These are phyloP conservation scores for Apiospora malaysiana DNA, from an alignment of 2,329 filamentous ascomycete species.

Conservation along the genomic window DNA sequence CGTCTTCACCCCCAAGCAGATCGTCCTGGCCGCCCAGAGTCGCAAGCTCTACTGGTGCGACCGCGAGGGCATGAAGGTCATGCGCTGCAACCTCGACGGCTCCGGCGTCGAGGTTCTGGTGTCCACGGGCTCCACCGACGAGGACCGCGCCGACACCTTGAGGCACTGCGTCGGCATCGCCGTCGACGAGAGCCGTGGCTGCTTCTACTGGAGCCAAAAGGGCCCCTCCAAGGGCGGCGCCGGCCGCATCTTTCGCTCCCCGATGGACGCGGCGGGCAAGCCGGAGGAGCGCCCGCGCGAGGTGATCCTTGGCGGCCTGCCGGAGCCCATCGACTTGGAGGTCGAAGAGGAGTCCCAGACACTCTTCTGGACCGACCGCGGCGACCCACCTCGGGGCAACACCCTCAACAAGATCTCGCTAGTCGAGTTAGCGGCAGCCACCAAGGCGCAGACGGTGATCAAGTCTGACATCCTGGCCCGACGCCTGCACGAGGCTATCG, in stretches of 20 bases:
- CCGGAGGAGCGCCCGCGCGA: conserved; percentile 46
- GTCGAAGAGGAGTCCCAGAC: conserved; percentile 50
- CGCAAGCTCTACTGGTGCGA: conserved; percentile 35
- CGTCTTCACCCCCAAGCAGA: conserved; percentile 44
- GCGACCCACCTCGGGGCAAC: conserved; percentile 61
- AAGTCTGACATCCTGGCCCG: conserved; percentile 27
- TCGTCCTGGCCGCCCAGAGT: conserved; percentile 19
- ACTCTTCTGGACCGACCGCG: conserved; percentile 67
- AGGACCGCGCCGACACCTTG: conserved; percentile 38
- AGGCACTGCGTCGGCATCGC: conserved; percentile 63
- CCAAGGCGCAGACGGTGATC: background rate
- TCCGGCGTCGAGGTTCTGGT: conserved; percentile 28
- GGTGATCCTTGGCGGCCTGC: conserved; percentile 49
- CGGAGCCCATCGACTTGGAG: conserved; percentile 64
- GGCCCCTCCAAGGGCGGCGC: conserved; percentile 55
- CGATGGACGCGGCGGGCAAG: conserved; percentile 42
- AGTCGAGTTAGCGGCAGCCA: conserved; percentile 24
- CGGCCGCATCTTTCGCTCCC: conserved; percentile 60
- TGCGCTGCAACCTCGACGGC: conserved; percentile 33
- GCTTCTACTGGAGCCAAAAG: conserved; percentile 67
- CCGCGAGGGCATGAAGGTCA: conserved; percentile 35
- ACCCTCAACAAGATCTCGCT: conserved; percentile 50
- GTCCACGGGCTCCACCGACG: conserved; percentile 33
- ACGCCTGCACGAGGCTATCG: conserved; percentile 29
- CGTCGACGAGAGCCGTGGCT: conserved; percentile 47